These are phyloP conservation scores for Sisymbrium altissimum DNA, from an alignment of 345 rosid species.

Conservation along the genomic window DNA sequence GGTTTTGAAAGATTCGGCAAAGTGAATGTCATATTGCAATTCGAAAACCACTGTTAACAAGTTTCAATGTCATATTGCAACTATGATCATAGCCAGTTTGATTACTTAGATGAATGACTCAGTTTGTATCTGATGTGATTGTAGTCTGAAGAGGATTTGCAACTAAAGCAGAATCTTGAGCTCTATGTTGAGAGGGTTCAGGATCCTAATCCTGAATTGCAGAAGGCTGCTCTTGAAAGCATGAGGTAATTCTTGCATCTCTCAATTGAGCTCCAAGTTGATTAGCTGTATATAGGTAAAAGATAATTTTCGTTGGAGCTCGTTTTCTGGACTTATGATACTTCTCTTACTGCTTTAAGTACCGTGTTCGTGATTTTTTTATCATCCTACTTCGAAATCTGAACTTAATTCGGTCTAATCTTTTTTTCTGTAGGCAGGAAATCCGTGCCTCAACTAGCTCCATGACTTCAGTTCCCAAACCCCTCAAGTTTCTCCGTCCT, in stretches of 20 bases:
- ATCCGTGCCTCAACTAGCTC: conserved; percentile 91
- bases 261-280: not conserved
- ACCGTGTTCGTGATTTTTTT: not conserved
- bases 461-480: conserved; percentile 98
- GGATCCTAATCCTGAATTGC: conserved; percentile 81
- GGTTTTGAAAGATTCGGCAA: not conserved
- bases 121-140: conserved; percentile 10
- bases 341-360: conserved; percentile 1
- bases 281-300: not conserved
- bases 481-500: conserved; percentile 93
- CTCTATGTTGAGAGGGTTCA: conserved; percentile 91
- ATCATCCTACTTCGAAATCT: not conserved
- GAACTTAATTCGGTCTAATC: not conserved
- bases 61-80: too few relatives aligned
- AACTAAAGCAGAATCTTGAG: conserved; percentile 89
- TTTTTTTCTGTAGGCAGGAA: conserved; percentile 60
- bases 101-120: not conserved
- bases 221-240: conserved; percentile 90
- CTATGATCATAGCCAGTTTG: not conserved
- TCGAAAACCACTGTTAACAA: not conserved
- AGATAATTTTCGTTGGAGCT: not conserved
- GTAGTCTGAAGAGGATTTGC: conserved; percentile 94
- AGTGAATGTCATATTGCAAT: conserved; percentile 2
- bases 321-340: not conserved
- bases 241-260: conserved; percentile 61